Evolutionary conservation across 2,329 filamentous ascomycete species (phyloP).

Genomic region (Acephala macrosclerotiorum): DNA sequence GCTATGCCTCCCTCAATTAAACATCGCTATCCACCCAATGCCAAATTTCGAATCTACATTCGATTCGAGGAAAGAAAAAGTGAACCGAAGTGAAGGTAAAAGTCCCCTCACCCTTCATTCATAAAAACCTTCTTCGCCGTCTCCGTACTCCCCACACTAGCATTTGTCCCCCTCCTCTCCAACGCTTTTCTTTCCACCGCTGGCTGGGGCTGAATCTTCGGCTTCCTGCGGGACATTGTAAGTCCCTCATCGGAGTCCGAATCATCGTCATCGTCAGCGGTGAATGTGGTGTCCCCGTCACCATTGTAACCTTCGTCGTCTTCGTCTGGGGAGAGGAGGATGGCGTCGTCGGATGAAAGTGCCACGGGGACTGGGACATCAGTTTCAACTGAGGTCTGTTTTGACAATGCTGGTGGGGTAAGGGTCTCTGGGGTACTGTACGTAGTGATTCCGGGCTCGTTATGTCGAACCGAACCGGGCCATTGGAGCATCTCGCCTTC

Average conservation of each 20-base stretch:
- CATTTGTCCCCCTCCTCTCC: slow-evolving; percentile 63
- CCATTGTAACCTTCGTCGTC: slow-evolving; percentile 42
- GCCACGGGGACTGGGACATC: slow-evolving; percentile 16
- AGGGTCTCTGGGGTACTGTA: slow-evolving; percentile 39
- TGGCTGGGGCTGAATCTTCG: slow-evolving; percentile 49
- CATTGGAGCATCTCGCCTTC: slow-evolving; percentile 65
- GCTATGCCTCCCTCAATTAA: neutral
- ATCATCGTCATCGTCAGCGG: slow-evolving; percentile 40
- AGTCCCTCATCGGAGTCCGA: slow-evolving; percentile 44
- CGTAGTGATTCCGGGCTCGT: slow-evolving; percentile 30
- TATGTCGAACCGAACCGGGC: slow-evolving; percentile 56
- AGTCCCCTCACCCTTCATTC: slow-evolving; percentile 29
- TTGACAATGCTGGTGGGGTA: slow-evolving; percentile 40
- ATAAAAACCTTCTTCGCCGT: slow-evolving; percentile 63
- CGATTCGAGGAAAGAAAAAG: too few species aligned
- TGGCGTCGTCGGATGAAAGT: slow-evolving; percentile 22
- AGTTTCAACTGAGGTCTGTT: slow-evolving; percentile 29
- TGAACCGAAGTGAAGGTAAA: slow-evolving; percentile 23
- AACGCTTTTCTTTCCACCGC: slow-evolving; percentile 34
- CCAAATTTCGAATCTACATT: neutral
- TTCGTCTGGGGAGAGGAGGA: slow-evolving; percentile 31
- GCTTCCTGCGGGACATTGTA: slow-evolving; percentile 47
- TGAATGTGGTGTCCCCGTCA: slow-evolving; percentile 35
- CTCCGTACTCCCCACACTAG: slow-evolving; percentile 67
- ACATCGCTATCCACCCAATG: neutral